A percentile compares a stretch with the other conserved stretches of the same genome.
Evolutionary conservation across 1,284 basidiomycete species (phyloP).

Genomic region (Cronartium quercuum): DNA sequence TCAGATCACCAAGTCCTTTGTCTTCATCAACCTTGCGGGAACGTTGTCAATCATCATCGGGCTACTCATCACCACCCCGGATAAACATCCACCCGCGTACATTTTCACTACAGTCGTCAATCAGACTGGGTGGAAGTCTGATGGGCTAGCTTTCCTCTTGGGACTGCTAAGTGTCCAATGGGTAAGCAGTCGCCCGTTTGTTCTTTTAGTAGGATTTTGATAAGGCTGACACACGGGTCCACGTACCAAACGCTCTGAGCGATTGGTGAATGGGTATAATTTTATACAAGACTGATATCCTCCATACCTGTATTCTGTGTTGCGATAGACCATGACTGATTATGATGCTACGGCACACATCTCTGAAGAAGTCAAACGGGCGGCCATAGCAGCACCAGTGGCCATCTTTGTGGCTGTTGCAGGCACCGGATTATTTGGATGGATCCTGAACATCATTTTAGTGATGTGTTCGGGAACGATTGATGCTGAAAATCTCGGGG

Average conservation of each 20-base stretch:
- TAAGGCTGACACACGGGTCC: not conserved
- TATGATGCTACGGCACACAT: conserved; percentile 68
- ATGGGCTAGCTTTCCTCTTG: conserved; percentile 75
- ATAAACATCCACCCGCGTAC: conserved; percentile 71
- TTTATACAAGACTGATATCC: not conserved
- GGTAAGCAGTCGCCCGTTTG: conserved; percentile 48
- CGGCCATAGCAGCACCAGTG: conserved; percentile 67
- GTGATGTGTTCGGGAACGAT: conserved; percentile 63
- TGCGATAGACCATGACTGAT: conserved; percentile 46
- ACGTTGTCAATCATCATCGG: conserved; percentile 67
- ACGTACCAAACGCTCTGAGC: too few species aligned
- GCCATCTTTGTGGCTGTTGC: conserved; percentile 79
- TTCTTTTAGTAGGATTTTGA: not conserved
- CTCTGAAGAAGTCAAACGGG: conserved; percentile 80
- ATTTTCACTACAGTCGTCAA: conserved; percentile 58
- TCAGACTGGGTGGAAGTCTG: conserved; percentile 69
- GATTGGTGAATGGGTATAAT: conserved; percentile 43
- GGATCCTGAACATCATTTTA: conserved; percentile 69
- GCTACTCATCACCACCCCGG: conserved; percentile 68
- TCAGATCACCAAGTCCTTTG: conserved; percentile 67
- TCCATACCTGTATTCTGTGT: not conserved
- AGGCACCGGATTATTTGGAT: conserved; percentile 70
- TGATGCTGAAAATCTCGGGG: conserved; percentile 41
- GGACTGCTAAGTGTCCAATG: conserved; percentile 84
- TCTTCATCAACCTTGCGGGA: conserved; percentile 77